These are phyloP conservation scores for Aspergillus piperis DNA, from an alignment of 2,329 filamentous ascomycete species.

Conservation along the genomic window DNA sequence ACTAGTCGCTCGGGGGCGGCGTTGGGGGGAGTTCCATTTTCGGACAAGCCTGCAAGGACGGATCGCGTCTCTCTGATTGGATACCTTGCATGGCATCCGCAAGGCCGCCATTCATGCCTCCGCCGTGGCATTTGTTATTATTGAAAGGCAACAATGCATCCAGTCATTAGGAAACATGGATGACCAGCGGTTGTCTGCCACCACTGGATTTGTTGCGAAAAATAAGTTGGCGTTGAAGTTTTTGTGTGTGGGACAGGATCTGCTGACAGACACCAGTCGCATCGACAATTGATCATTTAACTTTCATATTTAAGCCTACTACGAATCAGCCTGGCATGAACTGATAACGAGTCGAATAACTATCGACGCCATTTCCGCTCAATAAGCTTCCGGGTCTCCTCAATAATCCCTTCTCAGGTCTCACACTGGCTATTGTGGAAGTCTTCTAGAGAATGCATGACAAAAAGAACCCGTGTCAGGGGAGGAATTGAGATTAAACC, in stretches of 20 bases:
- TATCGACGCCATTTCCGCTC: neutral
- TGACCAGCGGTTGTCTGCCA: neutral
- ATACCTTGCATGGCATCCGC: neutral
- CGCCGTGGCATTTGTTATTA: neutral
- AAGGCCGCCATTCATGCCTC: slow-evolving; percentile 1
- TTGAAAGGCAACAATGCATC: neutral
- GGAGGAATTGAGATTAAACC: neutral
- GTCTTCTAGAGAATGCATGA: neutral
- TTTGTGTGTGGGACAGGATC: neutral
- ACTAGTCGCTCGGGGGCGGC: neutral
- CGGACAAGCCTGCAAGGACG: slow-evolving; percentile 8
- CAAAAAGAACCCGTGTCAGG: neutral
- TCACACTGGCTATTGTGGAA: neutral
- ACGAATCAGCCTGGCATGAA: neutral
- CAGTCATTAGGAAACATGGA: neutral
- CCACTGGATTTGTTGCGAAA: neutral
- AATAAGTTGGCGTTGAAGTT: neutral
- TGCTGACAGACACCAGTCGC: neutral
- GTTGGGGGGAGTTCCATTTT: slow-evolving; percentile 3
- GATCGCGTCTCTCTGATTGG: slow-evolving; percentile 18
- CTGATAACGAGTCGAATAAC: neutral
- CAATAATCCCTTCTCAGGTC: neutral
- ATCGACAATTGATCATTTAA: neutral
- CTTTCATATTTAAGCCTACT: neutral
- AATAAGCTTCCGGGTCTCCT: neutral